Evolutionary conservation across 129 eudicot species (phyloP), one percentile per base, ranked within the genome.

Genomic region (Helianthus annuus): DNA sequence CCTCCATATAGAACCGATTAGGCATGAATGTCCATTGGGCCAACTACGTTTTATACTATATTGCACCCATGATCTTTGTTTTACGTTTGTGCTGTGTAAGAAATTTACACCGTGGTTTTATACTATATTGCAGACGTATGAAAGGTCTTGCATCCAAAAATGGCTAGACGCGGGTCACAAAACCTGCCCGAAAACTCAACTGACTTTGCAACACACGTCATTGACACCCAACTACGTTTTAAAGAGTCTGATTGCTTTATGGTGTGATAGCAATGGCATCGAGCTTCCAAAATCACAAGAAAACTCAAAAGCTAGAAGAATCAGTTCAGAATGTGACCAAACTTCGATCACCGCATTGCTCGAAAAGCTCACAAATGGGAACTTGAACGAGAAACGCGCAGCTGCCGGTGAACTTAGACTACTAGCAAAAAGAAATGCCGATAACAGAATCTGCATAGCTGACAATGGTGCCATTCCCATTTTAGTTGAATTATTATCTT

Each of bases 141-240:
- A 91, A 70, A 63, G 95, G 48, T 80, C 90, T 4, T 87, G 85
- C 76, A 91, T 91, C 38, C 95, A 91, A 27, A 91, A 88, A 80
- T 91, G 97, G 97, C 85, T 91, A 4, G 88, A 91, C 54, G 95
- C 97, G 2, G 97, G 97, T 32, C 95, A 91, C 80, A 91, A 85
- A 80, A 85, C 89, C 8, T 91, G 97, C 62, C 97, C 97, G 0
- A 91, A 91, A 77, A 88, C 97, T 6, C 91, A 91, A 71, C 95
- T 88, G 73, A 83, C 95, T 2, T 79, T 91, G 6, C 24, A 80
- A 52, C 94, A 90, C 85, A 83, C 95, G 10, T 86, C 88, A 10
- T 36, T 91, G 54, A 91, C 95, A 7, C 97, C 97, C 29, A 91
- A 91, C 71, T 87, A 91, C 68, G 91, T 91, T 22, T 64, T 91